A percentile compares a stretch with the other conserved stretches of the same genome.
Evolutionary conservation across 2,329 filamentous ascomycete genomes (phyloP).

Genomic region (Cladophialophora psammophila): DNA sequence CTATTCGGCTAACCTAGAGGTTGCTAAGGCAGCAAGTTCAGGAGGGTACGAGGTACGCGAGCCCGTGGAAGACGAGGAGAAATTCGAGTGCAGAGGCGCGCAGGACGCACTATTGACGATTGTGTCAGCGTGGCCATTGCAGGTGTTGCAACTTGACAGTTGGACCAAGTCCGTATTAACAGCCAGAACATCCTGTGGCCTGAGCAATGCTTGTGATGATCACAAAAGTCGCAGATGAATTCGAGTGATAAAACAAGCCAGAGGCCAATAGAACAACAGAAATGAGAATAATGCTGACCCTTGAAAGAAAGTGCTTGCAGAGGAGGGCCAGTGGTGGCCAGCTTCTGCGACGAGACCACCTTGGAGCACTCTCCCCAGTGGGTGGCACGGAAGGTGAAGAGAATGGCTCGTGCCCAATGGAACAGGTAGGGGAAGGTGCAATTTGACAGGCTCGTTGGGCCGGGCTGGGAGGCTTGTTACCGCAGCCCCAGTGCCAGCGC

Average conservation of each 20-base stretch:
- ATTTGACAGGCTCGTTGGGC: constrained; percentile 24
- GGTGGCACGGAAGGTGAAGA: not conserved
- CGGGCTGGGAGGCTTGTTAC: not conserved
- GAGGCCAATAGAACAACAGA: constrained; percentile 27
- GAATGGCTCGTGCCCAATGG: constrained; percentile 11
- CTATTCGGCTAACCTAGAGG: constrained; percentile 25
- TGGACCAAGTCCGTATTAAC: not conserved
- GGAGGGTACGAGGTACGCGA: constrained; percentile 10
- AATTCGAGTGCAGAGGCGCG: constrained; percentile 18
- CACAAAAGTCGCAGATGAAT: constrained; percentile 31
- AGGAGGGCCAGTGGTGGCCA: constrained; percentile 12
- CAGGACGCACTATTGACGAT: constrained; percentile 7
- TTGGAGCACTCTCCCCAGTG: not conserved
- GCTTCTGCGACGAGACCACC: constrained; percentile 9
- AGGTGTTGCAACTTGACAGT: constrained; percentile 1
- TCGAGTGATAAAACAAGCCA: constrained; percentile 29
- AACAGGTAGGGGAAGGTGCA: constrained; percentile 10
- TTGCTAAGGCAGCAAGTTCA: not conserved
- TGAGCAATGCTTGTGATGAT: constrained; percentile 32
- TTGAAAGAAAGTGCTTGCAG: constrained; percentile 33
- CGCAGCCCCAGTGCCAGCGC: not conserved
- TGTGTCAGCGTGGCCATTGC: constrained; percentile 3
- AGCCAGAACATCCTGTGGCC: constrained; percentile 11
- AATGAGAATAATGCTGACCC: constrained; percentile 23
- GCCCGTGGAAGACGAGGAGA: constrained; percentile 12